Base-by-base conservation (phyloP, 2,329 filamentous ascomycete species). In the Dactylellina sp. region DNA sequence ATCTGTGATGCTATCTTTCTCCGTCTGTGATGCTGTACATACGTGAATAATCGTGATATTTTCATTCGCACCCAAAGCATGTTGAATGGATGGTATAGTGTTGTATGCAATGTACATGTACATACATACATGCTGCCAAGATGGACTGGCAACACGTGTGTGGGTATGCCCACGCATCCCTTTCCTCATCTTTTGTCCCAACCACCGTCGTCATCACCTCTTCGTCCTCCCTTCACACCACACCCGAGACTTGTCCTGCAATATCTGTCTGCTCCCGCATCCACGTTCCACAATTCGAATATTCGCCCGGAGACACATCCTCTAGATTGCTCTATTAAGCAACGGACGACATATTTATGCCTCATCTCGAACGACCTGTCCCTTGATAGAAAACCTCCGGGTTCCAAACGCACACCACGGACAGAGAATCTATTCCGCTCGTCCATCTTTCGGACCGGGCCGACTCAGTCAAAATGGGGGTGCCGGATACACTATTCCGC, bases 401-500 rank as follows among this genome's bases (percentile, higher is more conserved):
- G 53, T 66, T 62, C n/a, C 24, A 47, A 42, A 32, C 32, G 39
- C 40, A 72, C 70, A 74, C 40, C 35, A 74, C 70, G 70, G 70
- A 66, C 37, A 62, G 53, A 56, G 61, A 74, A 56, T 63, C 55
- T 18, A 74, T 74, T 49, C 70, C 61, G 55, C 61, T 74, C 28
- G 57, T 65, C 49, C 50, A 63, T 28, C 61, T 66, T 25, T 57
- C 52, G 70, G 50, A 50, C 70, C 55, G 61, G n/a, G 53, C 28
- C 40, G 39, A 47, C 46, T 61, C 61, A 61, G 71, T 72, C 81
- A 83, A 77, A 77, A 90, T 90, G 88, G 87, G 87, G 82, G 83
- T 84, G 81, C 84, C 92, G 84, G 93, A 98, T 84, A 97, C 93
- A 83, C 91, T 97, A 85, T 98, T 99, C 89, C 94, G 96, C 87